Conservation (phyloP, 257 asterid genomes). For the Phtheirospermum japonicum region DNA sequence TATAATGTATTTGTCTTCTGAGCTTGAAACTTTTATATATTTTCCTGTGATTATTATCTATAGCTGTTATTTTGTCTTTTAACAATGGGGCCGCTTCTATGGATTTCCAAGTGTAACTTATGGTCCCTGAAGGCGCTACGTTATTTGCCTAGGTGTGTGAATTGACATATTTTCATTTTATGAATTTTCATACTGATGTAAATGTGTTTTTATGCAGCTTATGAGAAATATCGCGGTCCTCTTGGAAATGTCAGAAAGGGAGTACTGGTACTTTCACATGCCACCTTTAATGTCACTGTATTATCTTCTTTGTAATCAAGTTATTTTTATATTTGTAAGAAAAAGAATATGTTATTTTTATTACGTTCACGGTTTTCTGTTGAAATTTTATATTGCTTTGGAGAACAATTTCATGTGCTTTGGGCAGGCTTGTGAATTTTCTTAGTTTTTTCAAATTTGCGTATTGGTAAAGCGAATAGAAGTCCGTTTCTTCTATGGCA, state of each 20-base stretch:
- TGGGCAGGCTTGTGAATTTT: neutral
- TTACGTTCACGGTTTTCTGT: constrained; percentile 1
- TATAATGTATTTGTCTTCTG: neutral
- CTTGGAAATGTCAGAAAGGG: constrained; percentile 99
- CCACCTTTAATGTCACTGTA: constrained; percentile 12
- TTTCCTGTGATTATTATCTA: constrained; percentile 1
- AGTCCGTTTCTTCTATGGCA: constrained; percentile 1
- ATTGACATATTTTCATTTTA: constrained; percentile 5
- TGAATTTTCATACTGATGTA: neutral
- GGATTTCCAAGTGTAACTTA: constrained; percentile 3
- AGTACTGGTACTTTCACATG: constrained; percentile 63
- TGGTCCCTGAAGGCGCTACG: constrained; percentile 4
- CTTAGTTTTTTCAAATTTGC: neutral
- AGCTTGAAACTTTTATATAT: neutral
- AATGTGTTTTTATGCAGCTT: constrained; percentile 47
- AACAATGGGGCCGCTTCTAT: neutral
- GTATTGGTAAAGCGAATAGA: neutral
- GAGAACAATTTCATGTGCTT: neutral
- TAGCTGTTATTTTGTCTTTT: constrained; percentile 11
- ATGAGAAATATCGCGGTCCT: constrained; percentile 90
- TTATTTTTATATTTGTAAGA: neutral
- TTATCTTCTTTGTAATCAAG: neutral
- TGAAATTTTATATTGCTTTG: constrained; percentile 17
- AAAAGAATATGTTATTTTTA: neutral
- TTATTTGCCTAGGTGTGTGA: neutral